Percentiles rank a stretch among this genome's conserved stretches.
Conservation (phyloP, 331 rosid species). For the Rhamnella rubrinervis region DNA sequence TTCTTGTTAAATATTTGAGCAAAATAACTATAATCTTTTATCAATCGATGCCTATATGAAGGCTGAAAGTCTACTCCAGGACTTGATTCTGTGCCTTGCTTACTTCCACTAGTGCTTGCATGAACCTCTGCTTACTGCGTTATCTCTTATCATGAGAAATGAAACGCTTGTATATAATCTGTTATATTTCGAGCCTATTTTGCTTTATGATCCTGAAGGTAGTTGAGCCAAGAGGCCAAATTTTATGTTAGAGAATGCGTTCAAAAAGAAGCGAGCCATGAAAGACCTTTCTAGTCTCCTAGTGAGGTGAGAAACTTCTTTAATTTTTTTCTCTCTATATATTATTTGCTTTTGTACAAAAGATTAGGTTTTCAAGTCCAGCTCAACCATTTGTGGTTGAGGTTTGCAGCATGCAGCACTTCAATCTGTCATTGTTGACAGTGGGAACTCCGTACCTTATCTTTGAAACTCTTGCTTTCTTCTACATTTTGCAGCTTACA, state of each 20-base stretch:
- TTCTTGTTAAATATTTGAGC: slow-evolving; percentile 30
- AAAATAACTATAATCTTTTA: slow-evolving; percentile 11
- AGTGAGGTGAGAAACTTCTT: slow-evolving; percentile 8
- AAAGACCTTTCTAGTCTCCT: too few species aligned
- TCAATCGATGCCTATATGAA: background rate
- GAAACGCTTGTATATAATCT: background rate
- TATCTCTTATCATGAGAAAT: slow-evolving; percentile 9
- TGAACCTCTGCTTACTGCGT: background rate
- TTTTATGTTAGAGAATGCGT: too few species aligned
- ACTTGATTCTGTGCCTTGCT: background rate
- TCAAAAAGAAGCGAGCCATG: too few species aligned
- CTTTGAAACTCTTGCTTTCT: slow-evolving; percentile 17
- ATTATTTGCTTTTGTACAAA: slow-evolving; percentile 10
- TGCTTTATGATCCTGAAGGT: background rate
- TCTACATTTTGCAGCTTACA: slow-evolving; percentile 30
- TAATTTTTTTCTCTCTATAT: background rate
- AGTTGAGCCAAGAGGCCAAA: too few species aligned
- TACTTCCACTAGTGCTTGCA: slow-evolving; percentile 1
- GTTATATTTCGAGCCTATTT: background rate
- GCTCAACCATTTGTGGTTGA: slow-evolving; percentile 8
- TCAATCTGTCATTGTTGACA: slow-evolving; percentile 17
- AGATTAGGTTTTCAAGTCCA: slow-evolving; percentile 13
- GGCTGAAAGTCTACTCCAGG: slow-evolving; percentile 9
- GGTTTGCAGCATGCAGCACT: slow-evolving; percentile 25
- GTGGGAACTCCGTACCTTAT: background rate